phyloP scores from a whole-genome alignment of 2,329 filamentous ascomycete species.

The Apiospora arundinis region DNA sequence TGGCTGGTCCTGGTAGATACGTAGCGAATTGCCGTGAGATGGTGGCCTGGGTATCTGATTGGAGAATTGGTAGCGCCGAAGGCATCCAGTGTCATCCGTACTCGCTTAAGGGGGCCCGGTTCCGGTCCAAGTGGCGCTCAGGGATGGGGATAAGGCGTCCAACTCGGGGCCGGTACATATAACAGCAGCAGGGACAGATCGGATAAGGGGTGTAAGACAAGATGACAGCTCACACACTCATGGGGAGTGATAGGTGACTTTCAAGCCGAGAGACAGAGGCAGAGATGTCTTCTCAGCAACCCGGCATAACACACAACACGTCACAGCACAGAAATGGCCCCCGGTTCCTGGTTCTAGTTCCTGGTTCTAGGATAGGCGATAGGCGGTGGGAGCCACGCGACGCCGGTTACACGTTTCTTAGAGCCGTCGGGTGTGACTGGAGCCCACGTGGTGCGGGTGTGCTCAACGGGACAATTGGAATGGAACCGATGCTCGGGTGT shows the following conservation, averaged over 20 bases:
- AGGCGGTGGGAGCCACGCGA: not conserved
- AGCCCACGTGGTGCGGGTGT: slow-evolving; percentile 4
- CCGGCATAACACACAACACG: slow-evolving; percentile 1
- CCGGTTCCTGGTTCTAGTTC: no score
- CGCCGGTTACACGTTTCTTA: not conserved
- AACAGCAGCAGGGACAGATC: not conserved
- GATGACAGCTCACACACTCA: no score
- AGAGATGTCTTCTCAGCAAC: not conserved
- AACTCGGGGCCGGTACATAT: not conserved
- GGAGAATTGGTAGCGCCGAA: not conserved
- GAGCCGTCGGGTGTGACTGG: slow-evolving; percentile 7
- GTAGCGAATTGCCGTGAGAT: not conserved
- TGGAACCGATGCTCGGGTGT: not conserved
- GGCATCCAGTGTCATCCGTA: not conserved
- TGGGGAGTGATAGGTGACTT: not conserved
- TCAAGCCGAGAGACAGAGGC: not conserved
- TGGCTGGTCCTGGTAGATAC: not conserved
- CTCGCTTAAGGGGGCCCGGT: not conserved
- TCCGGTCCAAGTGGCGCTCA: not conserved
- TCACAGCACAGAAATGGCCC: not conserved
- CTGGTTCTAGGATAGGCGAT: not conserved
- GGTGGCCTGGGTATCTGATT: not conserved
- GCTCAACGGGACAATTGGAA: not conserved
- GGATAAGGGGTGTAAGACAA: not conserved
- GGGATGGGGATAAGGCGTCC: not conserved